phyloP scores from a whole-genome alignment of 2,329 filamentous ascomycete genomes.

The Pseudopyricularia cyperi region DNA sequence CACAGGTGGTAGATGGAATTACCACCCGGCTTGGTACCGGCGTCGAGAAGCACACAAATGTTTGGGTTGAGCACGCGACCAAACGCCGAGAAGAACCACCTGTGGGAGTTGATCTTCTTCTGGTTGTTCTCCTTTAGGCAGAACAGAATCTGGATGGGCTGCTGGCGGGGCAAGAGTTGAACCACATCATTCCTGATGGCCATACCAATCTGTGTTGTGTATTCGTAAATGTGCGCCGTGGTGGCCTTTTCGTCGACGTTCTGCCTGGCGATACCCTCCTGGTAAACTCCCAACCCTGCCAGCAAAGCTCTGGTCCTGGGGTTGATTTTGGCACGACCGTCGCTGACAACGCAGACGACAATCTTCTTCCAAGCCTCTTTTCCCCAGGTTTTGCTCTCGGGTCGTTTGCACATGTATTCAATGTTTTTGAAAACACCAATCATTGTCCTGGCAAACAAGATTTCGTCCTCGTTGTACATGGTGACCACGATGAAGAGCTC shows the following conservation, averaged over 20 bases:
- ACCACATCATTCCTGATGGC: conserved; percentile 86
- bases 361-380: conserved; percentile 99
- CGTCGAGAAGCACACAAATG: conserved; percentile 91
- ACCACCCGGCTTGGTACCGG: conserved; percentile 84
- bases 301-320: conserved; percentile 77
- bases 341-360: conserved; percentile 92
- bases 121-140: conserved; percentile 99
- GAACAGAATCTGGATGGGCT: conserved; percentile 93
- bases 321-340: conserved; percentile 96
- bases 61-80: conserved; percentile 86
- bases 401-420: conserved; percentile 91
- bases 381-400: conserved; percentile 93
- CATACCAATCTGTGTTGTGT: conserved; percentile 76
- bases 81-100: conserved; percentile 99
- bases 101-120: conserved; percentile 99
- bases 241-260: conserved; percentile 95
- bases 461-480: conserved; percentile 99
- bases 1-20: conserved; percentile 96
- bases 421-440: conserved; percentile 97
- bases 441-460: conserved; percentile 91
- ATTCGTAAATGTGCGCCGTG: conserved; percentile 95
- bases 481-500: conserved; percentile 94
- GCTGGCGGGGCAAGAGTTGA: conserved; percentile 68
- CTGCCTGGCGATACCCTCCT: conserved; percentile 97
- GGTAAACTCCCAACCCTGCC: conserved; percentile 89